phyloP scores from a whole-genome alignment of 129 eudicot genomes.

The Chrysanthemum seticuspe region DNA sequence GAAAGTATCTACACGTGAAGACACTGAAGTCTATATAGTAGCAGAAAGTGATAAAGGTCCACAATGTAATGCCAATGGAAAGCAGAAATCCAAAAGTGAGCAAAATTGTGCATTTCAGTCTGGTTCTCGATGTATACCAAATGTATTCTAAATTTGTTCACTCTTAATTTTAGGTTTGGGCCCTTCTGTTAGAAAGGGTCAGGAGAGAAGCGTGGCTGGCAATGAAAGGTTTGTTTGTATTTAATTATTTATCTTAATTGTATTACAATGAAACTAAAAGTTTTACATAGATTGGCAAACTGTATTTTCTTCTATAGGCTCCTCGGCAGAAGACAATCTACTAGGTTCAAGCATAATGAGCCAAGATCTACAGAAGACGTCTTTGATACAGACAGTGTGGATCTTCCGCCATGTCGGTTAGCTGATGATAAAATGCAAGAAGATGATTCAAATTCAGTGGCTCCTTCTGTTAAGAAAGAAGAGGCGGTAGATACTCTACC shows the following conservation, averaged over 20 bases:
- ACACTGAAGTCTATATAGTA: constrained; percentile 22
- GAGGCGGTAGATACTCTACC: constrained; percentile 13
- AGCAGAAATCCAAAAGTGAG: constrained; percentile 50
- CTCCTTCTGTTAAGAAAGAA: constrained; percentile 22
- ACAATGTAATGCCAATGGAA: constrained; percentile 21
- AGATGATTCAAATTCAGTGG: constrained; percentile 23
- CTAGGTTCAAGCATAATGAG: constrained; percentile 36
- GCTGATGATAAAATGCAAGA: constrained; percentile 36
- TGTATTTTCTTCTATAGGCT: constrained; percentile 23
- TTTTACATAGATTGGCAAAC: not conserved
- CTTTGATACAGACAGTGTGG: constrained; percentile 14
- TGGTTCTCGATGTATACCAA: not conserved
- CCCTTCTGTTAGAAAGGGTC: constrained; percentile 35
- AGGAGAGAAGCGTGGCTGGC: constrained; percentile 37
- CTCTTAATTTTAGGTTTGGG: constrained; percentile 39
- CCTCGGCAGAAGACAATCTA: constrained; percentile 42
- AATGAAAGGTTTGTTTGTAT: constrained; percentile 45
- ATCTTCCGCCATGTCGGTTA: constrained; percentile 21
- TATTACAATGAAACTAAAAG: not conserved
- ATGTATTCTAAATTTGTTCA: not conserved
- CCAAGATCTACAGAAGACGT: constrained; percentile 25
- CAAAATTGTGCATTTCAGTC: constrained; percentile 1
- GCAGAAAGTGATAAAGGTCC: constrained; percentile 26
- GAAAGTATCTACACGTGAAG: constrained; percentile 33
- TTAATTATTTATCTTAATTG: too few relatives aligned